Percentiles rank a stretch among this genome's conserved stretches.
Conservation (phyloP, 83 land plant species). For the Thuja plicata region DNA sequence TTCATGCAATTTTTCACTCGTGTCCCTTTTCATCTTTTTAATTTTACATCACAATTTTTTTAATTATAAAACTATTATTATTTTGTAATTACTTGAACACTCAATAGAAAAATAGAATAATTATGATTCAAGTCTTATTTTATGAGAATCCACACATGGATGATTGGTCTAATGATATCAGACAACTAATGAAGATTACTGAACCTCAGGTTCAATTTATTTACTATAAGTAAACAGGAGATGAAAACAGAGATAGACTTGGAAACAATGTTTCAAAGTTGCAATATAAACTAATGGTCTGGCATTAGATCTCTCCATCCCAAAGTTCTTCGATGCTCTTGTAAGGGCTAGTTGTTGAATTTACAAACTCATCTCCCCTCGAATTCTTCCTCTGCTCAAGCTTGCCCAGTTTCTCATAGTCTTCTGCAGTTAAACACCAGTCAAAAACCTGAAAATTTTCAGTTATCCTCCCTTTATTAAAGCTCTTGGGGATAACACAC, state of each 20-base stretch:
- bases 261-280: not conserved
- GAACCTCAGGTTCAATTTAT: not conserved
- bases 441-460: slow-evolving; percentile 16
- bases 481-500: slow-evolving; percentile 20
- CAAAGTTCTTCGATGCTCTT: slow-evolving; percentile 36
- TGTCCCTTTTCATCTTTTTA: too few species aligned
- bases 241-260: too few species aligned
- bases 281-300: not conserved
- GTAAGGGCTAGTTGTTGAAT: slow-evolving; percentile 11
- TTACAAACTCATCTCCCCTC: not conserved
- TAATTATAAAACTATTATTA: too few species aligned
- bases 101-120: too few species aligned
- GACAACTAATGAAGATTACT: too few species aligned
- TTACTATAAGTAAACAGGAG: too few species aligned
- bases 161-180: too few species aligned
- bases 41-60: too few species aligned
- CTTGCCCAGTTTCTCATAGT: slow-evolving; percentile 21
- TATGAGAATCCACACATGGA: too few species aligned
- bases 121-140: too few species aligned
- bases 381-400: slow-evolving; percentile 9
- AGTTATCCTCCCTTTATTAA: not conserved
- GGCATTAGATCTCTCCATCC: slow-evolving; percentile 33
- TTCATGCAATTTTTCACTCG: too few species aligned
- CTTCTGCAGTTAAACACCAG: slow-evolving; percentile 31
- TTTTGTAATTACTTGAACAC: too few species aligned